These are phyloP conservation scores for Calonectria hongkongensis DNA, from an alignment of 2,329 filamentous ascomycete genomes.

Conservation along the genomic window DNA sequence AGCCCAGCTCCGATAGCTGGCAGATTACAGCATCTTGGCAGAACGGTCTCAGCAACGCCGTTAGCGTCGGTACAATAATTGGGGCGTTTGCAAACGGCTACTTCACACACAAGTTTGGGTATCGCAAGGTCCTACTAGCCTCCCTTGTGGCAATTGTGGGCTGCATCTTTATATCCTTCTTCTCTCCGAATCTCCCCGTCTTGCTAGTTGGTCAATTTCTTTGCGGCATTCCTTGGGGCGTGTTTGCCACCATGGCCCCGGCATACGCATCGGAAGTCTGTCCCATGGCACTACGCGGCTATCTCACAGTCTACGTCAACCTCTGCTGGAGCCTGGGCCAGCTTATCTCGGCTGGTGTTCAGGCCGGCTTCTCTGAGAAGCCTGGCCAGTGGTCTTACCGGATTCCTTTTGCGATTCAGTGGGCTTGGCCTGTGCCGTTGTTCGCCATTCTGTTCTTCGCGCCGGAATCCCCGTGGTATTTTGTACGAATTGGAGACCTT, in stretches of 20 bases:
- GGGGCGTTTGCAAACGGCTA: constrained; percentile 27
- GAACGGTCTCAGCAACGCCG: constrained; percentile 20
- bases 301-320: constrained; percentile 36
- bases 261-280: constrained; percentile 36
- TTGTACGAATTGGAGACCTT: constrained; percentile 61
- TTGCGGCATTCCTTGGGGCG: constrained; percentile 30
- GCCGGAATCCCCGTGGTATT: constrained; percentile 60
- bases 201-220: constrained; percentile 27
- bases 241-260: constrained; percentile 28
- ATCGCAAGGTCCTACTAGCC: constrained; percentile 16
- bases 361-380: constrained; percentile 15
- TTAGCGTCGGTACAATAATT: constrained; percentile 27
- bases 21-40: constrained; percentile 28
- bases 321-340: constrained; percentile 36
- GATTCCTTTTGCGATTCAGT: constrained; percentile 61
- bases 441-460: constrained; percentile 52
- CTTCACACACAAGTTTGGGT: constrained; percentile 26
- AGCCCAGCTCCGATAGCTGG: not conserved
- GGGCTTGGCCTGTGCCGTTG: constrained; percentile 57
- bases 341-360: constrained; percentile 31
- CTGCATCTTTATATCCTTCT: constrained; percentile 32
- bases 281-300: constrained; percentile 32
- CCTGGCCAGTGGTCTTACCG: constrained; percentile 59
- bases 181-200: constrained; percentile 18
- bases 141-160: constrained; percentile 9